Conservation (phyloP, 306 rosid genomes). For the Lupinus albus region DNA sequence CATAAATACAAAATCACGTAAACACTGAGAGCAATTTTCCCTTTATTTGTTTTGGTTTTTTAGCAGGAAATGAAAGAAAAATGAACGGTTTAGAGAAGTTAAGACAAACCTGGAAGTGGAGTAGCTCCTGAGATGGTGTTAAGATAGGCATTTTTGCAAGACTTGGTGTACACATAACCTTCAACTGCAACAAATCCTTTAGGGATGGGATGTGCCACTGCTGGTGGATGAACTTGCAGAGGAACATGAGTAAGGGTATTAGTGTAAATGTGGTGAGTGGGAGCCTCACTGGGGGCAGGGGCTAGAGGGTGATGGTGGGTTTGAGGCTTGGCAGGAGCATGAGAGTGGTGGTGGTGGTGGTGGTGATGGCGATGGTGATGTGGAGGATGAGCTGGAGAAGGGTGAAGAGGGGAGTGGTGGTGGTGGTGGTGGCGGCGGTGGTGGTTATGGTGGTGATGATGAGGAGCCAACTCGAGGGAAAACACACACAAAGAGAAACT, state of each 20-base stretch:
- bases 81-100: not conserved
- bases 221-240: not conserved
- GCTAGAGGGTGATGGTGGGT: conserved; percentile 22
- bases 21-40: too few relatives aligned
- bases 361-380: conserved; percentile 43
- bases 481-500: conserved; percentile 36
- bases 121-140: conserved; percentile 59
- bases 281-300: not conserved
- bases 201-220: conserved; percentile 36
- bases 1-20: too few relatives aligned
- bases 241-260: too few relatives aligned
- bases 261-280: not conserved
- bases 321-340: conserved; percentile 22
- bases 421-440: too few relatives aligned
- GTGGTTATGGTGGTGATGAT: conserved; percentile 44
- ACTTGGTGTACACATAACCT: conserved; percentile 70
- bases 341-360: conserved; percentile 1
- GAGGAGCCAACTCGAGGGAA: conserved; percentile 26
- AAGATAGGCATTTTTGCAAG: conserved; percentile 64
- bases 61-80: too few relatives aligned
- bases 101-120: conserved; percentile 45
- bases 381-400: conserved; percentile 21
- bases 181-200: conserved; percentile 62
- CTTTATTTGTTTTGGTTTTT: too few relatives aligned
- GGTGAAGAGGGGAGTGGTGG: conserved; percentile 13